Evolutionary conservation across 805 yeast species (phyloP), one percentile per base, ranked within the genome.

Genomic region (Teunomyces atbi): DNA sequence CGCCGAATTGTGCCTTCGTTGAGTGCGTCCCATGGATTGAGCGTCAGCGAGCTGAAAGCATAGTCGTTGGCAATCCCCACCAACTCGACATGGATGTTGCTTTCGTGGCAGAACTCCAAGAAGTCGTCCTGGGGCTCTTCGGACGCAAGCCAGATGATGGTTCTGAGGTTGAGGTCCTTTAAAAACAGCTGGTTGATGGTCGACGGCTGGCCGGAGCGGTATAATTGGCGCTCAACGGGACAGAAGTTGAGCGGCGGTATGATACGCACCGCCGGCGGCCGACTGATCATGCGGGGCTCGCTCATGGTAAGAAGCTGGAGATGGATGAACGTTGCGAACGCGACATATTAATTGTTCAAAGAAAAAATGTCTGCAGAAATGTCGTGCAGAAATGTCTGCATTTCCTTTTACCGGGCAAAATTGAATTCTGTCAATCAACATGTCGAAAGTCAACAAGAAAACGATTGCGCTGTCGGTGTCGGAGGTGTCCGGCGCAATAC

Each of bases 211-310:
- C 98, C 98, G 11, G 94, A 84, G 32, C 99, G 72, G 65, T 91
- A 92, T 39, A 92, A 70, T 51, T 84, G 82, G 42, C 84, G 77
- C 60, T 94, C 98, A 11, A 94, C 98, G 0, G 98, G 97, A 53
- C 97, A 86, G 64, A 92, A 92, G 66, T 94, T 94, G 53, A 91
- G 68, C 0, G 99, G 99, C 2, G 99, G 99, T 3, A 94, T 91
- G 19, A 89, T 83, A 38, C 89, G 68, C 52, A 79, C 68, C 33
- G 73, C 62, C 6, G 94, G 92, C 0, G 88, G 81, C 27, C 71
- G 68, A 5, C 62, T 57, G 23, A 71, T 59, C 44, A 55, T 62
- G 16, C 52, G 30, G 8, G 11, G 23, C 23, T 28, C 42, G n/a
- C 27, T 15, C 30, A 26, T 26, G 27, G 15, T 26, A 15, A 21